Base-by-base conservation (phyloP, 768 basidiomycete genomes). In the Aureoboletus auriporus region DNA sequence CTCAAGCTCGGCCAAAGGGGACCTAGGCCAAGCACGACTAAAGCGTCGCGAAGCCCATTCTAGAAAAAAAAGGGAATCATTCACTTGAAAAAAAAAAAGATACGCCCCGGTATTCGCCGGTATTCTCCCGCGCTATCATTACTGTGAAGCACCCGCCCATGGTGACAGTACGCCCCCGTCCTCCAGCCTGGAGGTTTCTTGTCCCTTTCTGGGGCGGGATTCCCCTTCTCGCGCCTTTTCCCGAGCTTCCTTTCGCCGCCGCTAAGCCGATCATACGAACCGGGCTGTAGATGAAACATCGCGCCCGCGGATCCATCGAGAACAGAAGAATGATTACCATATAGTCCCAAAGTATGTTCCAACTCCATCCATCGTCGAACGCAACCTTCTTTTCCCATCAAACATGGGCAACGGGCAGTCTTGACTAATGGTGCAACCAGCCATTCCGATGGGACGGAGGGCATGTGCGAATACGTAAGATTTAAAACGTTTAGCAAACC, bases 261-360 rank as follows among this genome's bases (percentile, higher is more conserved):
- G 51, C 39, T 47, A 34, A 58, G 51, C 63, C 60, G 63, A 60
- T 59, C 52, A 45, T 53, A 34, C 41, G 28, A 51, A 39, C 35
- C 33, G 28, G 16, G 39, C 44, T 40, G 29, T 51, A 27, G 49
- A 27, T 53, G 55, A 63, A 59, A 53, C 54, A 48, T 47, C 46
- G 60, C 56, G 42, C 46, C 52, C 58, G 65, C 54, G 62, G 65
- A 55, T 57, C 67, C 58, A 47, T 39, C 41, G 12, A 46, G 49
- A 42, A 44, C 44, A 46, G 46, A 50, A 49, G 54, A 42, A 27
- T 45, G 17, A 42, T 52, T 59, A 45, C 57, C 61, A 60, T 57
- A 63, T 28, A 43, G 33, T 29, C 46, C 44, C 3, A 52, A 35
- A 20, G 40, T 46, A 41, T 52, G 45, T 30, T 46, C 47, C 28